Percentiles rank a stretch among this genome's conserved stretches.
Evolutionary conservation across 495 filamentous ascomycete genomes (phyloP).

Genomic region (Penicillium longicatenatum): DNA sequence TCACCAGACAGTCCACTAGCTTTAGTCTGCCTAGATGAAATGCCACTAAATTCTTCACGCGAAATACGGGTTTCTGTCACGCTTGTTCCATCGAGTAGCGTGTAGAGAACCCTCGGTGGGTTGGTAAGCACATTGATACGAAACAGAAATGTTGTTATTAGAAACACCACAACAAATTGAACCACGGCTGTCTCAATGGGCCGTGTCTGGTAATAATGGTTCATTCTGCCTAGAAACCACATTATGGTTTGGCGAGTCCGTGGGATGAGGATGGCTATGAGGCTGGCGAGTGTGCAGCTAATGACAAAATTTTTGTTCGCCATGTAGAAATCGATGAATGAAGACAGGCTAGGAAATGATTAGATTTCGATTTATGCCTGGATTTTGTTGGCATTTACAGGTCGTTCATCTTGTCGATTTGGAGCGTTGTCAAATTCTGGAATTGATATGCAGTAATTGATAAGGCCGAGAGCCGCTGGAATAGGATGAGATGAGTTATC

Average conservation of each 20-base stretch:
- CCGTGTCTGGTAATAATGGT: not conserved
- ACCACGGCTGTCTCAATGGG: not conserved
- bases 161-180: not conserved
- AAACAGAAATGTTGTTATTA: not conserved
- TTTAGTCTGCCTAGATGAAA: not conserved
- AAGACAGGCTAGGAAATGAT: not conserved
- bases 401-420: not conserved
- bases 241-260: not conserved
- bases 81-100: not conserved
- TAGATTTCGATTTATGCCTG: not conserved
- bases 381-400: not conserved
- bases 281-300: not conserved
- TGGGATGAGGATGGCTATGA: not conserved
- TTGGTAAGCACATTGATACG: not conserved
- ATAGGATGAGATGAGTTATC: too few relatives aligned
- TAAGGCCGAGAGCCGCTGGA: too few relatives aligned
- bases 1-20: not conserved
- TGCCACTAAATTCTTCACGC: not conserved
- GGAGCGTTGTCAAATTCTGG: too few relatives aligned
- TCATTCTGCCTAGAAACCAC: not conserved
- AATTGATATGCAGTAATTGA: too few relatives aligned
- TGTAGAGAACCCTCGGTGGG: not conserved
- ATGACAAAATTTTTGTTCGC: not conserved
- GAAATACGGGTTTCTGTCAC: not conserved
- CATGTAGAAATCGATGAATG: not conserved